A percentile compares a stretch with the other conserved stretches of the same genome.
Conservation (phyloP, 2,329 filamentous ascomycete genomes). For the Penicillium sp. region DNA sequence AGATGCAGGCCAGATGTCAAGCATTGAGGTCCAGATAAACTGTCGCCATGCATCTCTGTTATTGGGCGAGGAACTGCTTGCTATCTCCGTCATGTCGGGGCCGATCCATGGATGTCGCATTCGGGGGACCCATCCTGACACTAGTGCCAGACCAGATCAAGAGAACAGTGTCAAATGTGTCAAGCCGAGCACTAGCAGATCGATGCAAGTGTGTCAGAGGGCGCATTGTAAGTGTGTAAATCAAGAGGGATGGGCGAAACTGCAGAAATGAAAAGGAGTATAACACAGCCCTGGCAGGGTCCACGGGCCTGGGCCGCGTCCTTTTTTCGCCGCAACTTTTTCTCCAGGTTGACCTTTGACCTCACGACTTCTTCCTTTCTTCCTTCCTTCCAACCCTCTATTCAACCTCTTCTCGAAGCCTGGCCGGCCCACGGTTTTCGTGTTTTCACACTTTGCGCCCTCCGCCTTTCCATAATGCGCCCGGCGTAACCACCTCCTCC, state of each 20-base stretch:
- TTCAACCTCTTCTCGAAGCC: slow-evolving; percentile 16
- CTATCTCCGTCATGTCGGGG: slow-evolving; percentile 7
- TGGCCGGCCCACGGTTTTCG: slow-evolving; percentile 29
- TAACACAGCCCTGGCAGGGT: slow-evolving; percentile 6
- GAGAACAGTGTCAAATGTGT: not conserved
- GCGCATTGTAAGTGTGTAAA: too few species aligned
- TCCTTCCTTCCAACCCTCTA: slow-evolving; percentile 3
- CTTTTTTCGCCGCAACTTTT: slow-evolving; percentile 23
- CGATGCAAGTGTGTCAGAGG: too few species aligned
- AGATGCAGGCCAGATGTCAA: slow-evolving; percentile 4
- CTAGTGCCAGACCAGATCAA: not conserved
- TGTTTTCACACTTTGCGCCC: not conserved
- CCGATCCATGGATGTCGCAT: slow-evolving; percentile 14
- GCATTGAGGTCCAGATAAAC: slow-evolving; percentile 15
- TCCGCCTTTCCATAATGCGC: slow-evolving; percentile 21
- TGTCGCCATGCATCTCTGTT: slow-evolving; percentile 1
- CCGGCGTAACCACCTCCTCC: slow-evolving; percentile 16
- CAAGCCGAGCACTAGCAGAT: too few species aligned
- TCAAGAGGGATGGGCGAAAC: not conserved
- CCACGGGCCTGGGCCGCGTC: slow-evolving; percentile 16
- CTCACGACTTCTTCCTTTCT: slow-evolving; percentile 12
- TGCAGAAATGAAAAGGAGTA: not conserved
- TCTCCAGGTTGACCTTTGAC: too few species aligned
- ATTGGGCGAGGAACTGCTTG: slow-evolving; percentile 5
- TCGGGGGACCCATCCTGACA: not conserved